phyloP scores from a whole-genome alignment of 495 filamentous ascomycete species.

The Echria macrotheca region DNA sequence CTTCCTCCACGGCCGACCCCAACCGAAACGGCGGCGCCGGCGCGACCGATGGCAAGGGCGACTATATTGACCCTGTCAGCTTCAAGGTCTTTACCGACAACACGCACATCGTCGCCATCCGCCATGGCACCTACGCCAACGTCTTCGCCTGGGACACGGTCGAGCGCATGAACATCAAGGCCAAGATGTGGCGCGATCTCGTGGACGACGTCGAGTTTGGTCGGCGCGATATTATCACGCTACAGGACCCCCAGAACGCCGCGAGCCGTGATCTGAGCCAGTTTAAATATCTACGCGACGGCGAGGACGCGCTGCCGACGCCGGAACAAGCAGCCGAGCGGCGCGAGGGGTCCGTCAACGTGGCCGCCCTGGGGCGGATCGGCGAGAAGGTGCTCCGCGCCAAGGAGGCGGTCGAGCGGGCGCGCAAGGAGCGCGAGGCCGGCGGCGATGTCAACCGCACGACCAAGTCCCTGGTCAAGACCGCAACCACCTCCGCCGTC shows the following conservation, averaged over 20 bases:
- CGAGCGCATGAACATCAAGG: conserved; percentile 91
- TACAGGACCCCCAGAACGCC: conserved; percentile 95
- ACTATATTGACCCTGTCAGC: conserved; percentile 92
- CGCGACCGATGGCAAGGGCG: conserved; percentile 51
- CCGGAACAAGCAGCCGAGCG: conserved; percentile 45
- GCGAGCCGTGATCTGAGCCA: conserved; percentile 74
- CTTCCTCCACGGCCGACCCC: conserved; percentile 34
- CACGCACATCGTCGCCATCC: conserved; percentile 88
- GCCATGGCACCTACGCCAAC: conserved; percentile 73
- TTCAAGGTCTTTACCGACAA: conserved; percentile 98
- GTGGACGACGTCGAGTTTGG: conserved; percentile 83
- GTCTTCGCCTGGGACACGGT: conserved; percentile 96
- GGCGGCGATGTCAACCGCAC: conserved; percentile 46
- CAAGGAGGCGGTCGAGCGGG: conserved; percentile 83
- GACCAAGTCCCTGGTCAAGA: conserved; percentile 40
- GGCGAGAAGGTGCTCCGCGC: conserved; percentile 85
- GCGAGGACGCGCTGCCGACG: conserved; percentile 60
- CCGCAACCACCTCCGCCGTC: conserved; percentile 20
- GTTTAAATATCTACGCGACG: conserved; percentile 88
- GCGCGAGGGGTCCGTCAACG: conserved; percentile 63
- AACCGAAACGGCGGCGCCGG: conserved; percentile 27
- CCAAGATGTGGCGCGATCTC: conserved; percentile 93
- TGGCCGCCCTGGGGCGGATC: conserved; percentile 65
- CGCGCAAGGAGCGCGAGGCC: conserved; percentile 52
- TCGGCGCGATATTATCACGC: conserved; percentile 88